phyloP scores from a whole-genome alignment of 2,329 filamentous ascomycete species.

The Colletotrichum sp. region DNA sequence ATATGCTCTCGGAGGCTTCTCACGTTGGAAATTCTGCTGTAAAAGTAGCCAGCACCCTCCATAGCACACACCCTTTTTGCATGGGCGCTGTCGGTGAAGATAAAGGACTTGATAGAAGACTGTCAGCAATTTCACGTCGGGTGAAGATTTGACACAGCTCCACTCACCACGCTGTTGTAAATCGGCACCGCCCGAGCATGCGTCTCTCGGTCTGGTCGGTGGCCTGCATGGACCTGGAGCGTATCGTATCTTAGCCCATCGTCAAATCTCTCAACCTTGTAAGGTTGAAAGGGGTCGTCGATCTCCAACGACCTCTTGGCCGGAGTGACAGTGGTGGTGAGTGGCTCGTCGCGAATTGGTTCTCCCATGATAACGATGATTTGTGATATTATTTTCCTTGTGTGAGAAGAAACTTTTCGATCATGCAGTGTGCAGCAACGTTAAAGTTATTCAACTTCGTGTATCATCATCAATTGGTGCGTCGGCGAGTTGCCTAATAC shows the following conservation, averaged over 20 bases:
- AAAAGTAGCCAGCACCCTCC: slow-evolving; percentile 97
- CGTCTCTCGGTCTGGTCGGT: not conserved
- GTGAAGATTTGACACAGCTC: not conserved
- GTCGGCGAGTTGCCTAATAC: not conserved
- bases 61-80: slow-evolving; percentile 93
- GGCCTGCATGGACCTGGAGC: not conserved
- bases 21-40: slow-evolving; percentile 94
- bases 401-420: not conserved
- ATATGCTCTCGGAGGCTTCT: slow-evolving; percentile 28
- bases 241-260: not conserved
- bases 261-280: not conserved
- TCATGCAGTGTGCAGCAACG: not conserved
- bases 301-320: not conserved
- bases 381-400: not conserved
- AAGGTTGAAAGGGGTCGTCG: not conserved
- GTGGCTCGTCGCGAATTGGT: not conserved
- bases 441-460: not conserved
- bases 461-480: not conserved
- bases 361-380: not conserved
- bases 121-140: not conserved
- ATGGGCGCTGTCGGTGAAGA: slow-evolving; percentile 95
- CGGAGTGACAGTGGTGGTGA: not conserved
- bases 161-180: not conserved
- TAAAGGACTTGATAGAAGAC: slow-evolving; percentile 67
- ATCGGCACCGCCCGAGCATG: not conserved